phyloP scores from a whole-genome alignment of 2,329 filamentous ascomycete species.

The Fusarium nanum region DNA sequence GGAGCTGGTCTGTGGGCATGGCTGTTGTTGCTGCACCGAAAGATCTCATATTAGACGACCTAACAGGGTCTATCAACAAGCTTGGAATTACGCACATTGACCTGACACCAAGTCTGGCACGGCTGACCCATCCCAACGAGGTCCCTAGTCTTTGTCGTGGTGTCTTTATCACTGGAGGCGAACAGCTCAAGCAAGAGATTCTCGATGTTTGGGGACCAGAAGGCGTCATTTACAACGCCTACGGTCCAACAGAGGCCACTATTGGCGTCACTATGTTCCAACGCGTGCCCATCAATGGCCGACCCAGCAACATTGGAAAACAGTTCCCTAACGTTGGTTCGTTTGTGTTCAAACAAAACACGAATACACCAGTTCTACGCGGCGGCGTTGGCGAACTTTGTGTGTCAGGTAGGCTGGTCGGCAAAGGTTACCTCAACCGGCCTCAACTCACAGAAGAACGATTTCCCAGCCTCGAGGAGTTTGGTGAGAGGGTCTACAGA shows the following conservation, averaged over 20 bases:
- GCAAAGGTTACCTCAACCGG: slow-evolving; percentile 87
- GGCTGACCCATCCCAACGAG: slow-evolving; percentile 80
- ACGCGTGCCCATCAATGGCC: slow-evolving; percentile 80
- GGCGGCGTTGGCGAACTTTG: slow-evolving; percentile 90
- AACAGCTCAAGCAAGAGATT: slow-evolving; percentile 89
- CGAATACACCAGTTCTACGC: slow-evolving; percentile 76
- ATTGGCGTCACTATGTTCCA: slow-evolving; percentile 93
- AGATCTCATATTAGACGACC: slow-evolving; percentile 86
- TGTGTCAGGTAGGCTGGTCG: slow-evolving; percentile 86
- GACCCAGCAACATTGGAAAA: slow-evolving; percentile 87
- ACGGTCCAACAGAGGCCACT: slow-evolving; percentile 91
- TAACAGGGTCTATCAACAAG: slow-evolving; percentile 76
- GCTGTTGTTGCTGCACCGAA: slow-evolving; percentile 83
- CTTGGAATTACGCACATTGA: slow-evolving; percentile 90
- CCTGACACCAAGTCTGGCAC: slow-evolving; percentile 86
- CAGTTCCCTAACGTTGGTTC: slow-evolving; percentile 91
- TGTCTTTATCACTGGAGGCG: slow-evolving; percentile 93
- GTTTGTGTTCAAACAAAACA: slow-evolving; percentile 78
- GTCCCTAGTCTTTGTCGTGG: slow-evolving; percentile 83
- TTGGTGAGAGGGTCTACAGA: slow-evolving; percentile 77
- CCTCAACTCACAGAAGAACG: slow-evolving; percentile 79
- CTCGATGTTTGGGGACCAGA: slow-evolving; percentile 85
- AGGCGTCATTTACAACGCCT: slow-evolving; percentile 88
- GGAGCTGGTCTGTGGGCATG: slow-evolving; percentile 93
- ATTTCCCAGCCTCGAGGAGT: slow-evolving; percentile 73